These are phyloP conservation scores for Abelmoschus esculentus DNA, from an alignment of 345 rosid species.

Conservation along the genomic window DNA sequence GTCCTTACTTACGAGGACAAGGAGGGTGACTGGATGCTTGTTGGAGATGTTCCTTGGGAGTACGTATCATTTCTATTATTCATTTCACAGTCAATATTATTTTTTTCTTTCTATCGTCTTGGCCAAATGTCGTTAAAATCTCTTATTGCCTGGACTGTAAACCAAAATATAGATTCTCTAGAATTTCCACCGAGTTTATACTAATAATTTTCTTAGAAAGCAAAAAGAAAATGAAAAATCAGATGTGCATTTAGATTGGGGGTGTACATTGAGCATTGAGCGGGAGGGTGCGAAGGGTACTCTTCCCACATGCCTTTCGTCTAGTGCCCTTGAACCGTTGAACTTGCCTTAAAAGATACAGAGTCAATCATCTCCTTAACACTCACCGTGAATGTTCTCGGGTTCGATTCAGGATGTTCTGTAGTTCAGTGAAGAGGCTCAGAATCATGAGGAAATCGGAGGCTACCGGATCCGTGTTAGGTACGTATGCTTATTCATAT, in stretches of 20 bases:
- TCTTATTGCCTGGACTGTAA: not conserved
- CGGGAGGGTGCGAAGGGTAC: too few species aligned
- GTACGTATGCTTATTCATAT: conserved; percentile 19
- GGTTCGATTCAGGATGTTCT: conserved; percentile 59
- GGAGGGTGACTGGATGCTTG: conserved; percentile 99
- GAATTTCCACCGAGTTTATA: not conserved
- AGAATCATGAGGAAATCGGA: conserved; percentile 76
- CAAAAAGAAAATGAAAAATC: too few species aligned
- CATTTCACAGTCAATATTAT: not conserved
- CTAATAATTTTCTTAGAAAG: too few species aligned
- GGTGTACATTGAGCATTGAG: too few species aligned
- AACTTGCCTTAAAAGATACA: not conserved
- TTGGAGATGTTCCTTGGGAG: conserved; percentile 99
- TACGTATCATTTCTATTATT: conserved; percentile 22
- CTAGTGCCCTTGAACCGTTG: not conserved
- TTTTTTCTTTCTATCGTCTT: not conserved
- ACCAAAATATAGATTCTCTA: not conserved
- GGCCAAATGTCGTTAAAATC: not conserved
- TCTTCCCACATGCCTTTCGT: not conserved
- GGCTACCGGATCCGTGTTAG: conserved; percentile 73
- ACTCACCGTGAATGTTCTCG: not conserved
- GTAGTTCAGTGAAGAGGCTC: conserved; percentile 71
- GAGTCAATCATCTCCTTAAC: not conserved
- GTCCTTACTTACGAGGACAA: conserved; percentile 86
- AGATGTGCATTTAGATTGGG: not conserved